These are phyloP conservation scores for Prunus yedoensis DNA, from an alignment of 331 rosid genomes.

Conservation along the genomic window DNA sequence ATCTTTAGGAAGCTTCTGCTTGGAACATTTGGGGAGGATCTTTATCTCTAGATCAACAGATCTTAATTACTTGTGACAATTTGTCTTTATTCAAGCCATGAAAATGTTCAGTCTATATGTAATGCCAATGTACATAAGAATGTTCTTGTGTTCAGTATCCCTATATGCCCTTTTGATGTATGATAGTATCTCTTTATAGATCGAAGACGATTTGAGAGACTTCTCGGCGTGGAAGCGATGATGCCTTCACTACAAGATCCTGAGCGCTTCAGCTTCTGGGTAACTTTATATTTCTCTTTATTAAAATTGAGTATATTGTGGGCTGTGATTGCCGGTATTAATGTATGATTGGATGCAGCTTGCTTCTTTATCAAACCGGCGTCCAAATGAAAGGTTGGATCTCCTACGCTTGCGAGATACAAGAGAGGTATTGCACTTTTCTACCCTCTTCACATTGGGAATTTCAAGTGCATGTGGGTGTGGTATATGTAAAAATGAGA, in stretches of 20 bases:
- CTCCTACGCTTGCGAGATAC: conserved; percentile 75
- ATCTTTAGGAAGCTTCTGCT: no score
- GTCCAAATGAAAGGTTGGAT: conserved; percentile 84
- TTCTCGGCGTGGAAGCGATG: conserved; percentile 66
- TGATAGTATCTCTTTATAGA: conserved; percentile 44
- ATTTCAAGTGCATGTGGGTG: background rate
- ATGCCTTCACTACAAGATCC: conserved; percentile 80
- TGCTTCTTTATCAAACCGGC: conserved; percentile 66
- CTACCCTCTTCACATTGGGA: background rate
- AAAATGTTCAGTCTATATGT: background rate
- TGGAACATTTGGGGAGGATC: no score
- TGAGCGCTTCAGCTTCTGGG: conserved; percentile 97
- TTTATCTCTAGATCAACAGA: no score
- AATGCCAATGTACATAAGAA: background rate
- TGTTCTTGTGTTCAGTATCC: conserved; percentile 3
- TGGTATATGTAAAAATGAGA: background rate
- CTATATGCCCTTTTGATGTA: conserved; percentile 11
- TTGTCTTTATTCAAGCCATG: background rate
- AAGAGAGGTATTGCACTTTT: conserved; percentile 55
- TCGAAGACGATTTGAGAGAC: conserved; percentile 74
- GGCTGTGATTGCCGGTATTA: conserved; percentile 16
- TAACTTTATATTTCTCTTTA: conserved; percentile 22
- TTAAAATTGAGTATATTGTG: background rate
- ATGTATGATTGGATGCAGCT: conserved; percentile 52
- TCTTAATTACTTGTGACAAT: background rate